These are phyloP conservation scores for Nannizziopsis arthrosporioides DNA, from an alignment of 2,329 filamentous ascomycete genomes.

Conservation along the genomic window DNA sequence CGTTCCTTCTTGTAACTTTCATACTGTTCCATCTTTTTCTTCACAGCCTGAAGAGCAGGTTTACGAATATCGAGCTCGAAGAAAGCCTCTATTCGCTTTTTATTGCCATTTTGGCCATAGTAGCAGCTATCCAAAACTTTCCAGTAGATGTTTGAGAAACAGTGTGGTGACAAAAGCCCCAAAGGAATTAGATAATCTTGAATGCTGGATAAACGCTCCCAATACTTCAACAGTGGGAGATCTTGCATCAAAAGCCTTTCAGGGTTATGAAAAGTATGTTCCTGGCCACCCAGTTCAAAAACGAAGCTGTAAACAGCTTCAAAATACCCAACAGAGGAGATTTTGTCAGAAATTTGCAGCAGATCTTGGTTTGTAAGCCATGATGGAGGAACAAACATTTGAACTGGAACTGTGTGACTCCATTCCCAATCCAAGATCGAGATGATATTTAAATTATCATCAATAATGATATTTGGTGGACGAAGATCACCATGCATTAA, in stretches of 20 bases:
- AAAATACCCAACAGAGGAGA: not conserved
- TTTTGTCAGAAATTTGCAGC: not conserved
- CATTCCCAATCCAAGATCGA: constrained; percentile 7
- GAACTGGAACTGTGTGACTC: constrained; percentile 6
- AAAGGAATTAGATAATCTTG: constrained; percentile 2
- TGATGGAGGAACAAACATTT: constrained; percentile 10
- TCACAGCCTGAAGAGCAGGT: not conserved
- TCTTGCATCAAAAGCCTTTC: not conserved
- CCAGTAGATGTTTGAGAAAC: constrained; percentile 9
- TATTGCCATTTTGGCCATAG: constrained; percentile 1
- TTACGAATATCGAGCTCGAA: not conserved
- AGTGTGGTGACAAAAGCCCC: constrained; percentile 7
- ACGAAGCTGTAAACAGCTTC: not conserved
- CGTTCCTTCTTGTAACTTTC: constrained; percentile 1
- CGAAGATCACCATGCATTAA: constrained; percentile 12
- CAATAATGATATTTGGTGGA: constrained; percentile 9
- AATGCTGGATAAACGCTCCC: not conserved
- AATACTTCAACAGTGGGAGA: not conserved
- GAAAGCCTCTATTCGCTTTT: constrained; percentile 1
- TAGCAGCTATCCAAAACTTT: constrained; percentile 2
- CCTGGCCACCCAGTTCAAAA: not conserved
- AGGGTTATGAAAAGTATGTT: not conserved
- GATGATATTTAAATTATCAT: constrained; percentile 7
- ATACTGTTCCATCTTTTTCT: not conserved
- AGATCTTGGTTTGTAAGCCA: not conserved